phyloP scores from a whole-genome alignment of 2,329 filamentous ascomycete species.

The Nemania abortiva region DNA sequence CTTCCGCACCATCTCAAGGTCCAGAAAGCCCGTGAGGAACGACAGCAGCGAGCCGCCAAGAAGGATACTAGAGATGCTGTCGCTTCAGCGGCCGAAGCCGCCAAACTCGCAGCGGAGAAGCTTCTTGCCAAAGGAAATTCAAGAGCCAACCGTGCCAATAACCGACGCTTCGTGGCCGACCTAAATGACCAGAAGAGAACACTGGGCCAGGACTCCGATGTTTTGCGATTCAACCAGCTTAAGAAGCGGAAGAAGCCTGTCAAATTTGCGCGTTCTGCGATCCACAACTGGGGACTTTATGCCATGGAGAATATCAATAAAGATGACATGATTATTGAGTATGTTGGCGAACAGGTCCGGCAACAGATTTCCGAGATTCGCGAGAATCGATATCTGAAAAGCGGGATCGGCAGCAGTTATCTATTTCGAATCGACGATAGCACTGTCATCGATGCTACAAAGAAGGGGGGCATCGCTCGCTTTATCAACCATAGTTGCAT shows the following conservation, averaged over 20 bases:
- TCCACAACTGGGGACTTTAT: constrained; percentile 98
- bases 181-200: constrained; percentile 95
- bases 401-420: constrained; percentile 96
- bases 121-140: constrained; percentile 89
- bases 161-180: constrained; percentile 92
- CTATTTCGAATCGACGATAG: constrained; percentile 98
- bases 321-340: constrained; percentile 99
- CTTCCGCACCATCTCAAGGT: constrained; percentile 97
- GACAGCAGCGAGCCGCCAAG: constrained; percentile 78
- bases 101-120: constrained; percentile 82
- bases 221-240: constrained; percentile 97
- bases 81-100: constrained; percentile 75
- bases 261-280: constrained; percentile 95
- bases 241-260: constrained; percentile 99
- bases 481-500: constrained; percentile 99
- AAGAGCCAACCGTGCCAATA: constrained; percentile 93
- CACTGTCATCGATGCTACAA: constrained; percentile 97
- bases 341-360: constrained; percentile 96
- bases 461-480: constrained; percentile 96
- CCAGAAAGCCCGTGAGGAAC: constrained; percentile 88
- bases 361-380: constrained; percentile 98
- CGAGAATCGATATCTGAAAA: constrained; percentile 91
- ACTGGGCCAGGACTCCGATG: constrained; percentile 85
- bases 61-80: constrained; percentile 75
- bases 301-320: constrained; percentile 97